Percentiles rank a stretch among this genome's conserved stretches.
These are phyloP conservation scores for Auxenochlorella pyrenoidosa DNA, from an alignment of 139 green algal genomes.

Conservation along the genomic window DNA sequence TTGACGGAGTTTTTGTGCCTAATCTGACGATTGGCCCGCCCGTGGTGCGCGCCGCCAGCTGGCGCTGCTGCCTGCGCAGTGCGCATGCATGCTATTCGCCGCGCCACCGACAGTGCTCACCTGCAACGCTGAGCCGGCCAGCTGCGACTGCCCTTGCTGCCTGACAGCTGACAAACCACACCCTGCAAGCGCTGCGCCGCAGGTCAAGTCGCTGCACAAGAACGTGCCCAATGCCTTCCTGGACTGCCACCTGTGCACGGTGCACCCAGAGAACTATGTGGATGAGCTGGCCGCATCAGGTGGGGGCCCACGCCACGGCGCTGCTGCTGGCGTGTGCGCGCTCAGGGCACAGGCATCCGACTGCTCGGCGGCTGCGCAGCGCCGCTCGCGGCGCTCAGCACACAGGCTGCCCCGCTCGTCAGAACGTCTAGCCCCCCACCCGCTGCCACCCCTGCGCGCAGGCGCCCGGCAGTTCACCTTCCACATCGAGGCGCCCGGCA, in stretches of 20 bases:
- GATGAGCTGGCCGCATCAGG: constrained; percentile 30
- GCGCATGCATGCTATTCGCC: too few relatives aligned
- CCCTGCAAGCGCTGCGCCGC: neutral
- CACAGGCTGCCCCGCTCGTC: too few relatives aligned
- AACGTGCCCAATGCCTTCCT: constrained; percentile 83
- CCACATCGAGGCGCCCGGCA: constrained; percentile 82
- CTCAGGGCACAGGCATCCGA: neutral
- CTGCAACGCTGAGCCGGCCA: too few relatives aligned
- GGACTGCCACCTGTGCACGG: constrained; percentile 82
- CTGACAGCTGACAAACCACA: neutral
- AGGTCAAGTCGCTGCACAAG: constrained; percentile 78
- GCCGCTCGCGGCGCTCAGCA: too few relatives aligned
- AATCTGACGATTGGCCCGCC: constrained; percentile 94
- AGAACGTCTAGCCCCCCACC: too few relatives aligned
- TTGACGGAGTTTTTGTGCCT: constrained; percentile 93
- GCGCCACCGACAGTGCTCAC: too few relatives aligned
- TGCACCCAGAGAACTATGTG: constrained; percentile 30
- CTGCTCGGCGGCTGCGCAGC: neutral
- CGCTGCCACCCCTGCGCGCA: constrained; percentile 36
- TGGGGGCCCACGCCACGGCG: neutral
- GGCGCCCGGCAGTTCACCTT: constrained; percentile 93
- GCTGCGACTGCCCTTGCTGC: too few relatives aligned
- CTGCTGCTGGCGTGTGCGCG: neutral
- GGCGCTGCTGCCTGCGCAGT: too few relatives aligned
- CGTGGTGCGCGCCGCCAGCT: constrained; percentile 52